Conservation (phyloP, 257 asterid genomes). For the Salvia miltiorrhiza region DNA sequence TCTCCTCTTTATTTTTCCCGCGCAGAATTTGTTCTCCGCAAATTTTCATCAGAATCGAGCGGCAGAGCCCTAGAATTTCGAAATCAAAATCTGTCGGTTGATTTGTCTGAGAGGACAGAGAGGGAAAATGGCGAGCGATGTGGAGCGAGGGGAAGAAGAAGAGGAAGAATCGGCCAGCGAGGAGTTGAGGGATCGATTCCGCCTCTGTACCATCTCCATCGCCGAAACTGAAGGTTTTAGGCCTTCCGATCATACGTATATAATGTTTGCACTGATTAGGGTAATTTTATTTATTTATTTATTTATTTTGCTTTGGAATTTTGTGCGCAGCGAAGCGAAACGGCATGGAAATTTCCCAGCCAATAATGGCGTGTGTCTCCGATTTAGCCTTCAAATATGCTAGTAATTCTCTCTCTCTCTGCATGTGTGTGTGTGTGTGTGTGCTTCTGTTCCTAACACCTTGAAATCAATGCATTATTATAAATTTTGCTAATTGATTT, state of each 20-base stretch:
- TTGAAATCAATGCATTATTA: background rate
- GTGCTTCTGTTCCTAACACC: background rate
- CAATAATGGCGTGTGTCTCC: constrained; percentile 73
- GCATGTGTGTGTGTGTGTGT: background rate
- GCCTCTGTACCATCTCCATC: constrained; percentile 69
- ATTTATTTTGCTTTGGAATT: background rate
- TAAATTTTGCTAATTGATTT: background rate
- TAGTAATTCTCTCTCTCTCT: constrained; percentile 33
- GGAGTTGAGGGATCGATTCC: constrained; percentile 72
- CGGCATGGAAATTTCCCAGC: constrained; percentile 78
- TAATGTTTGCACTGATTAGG: background rate
- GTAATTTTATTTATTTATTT: background rate
- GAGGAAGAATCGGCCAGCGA: constrained; percentile 73
- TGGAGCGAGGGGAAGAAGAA: constrained; percentile 66
- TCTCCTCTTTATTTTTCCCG: constrained; percentile 29
- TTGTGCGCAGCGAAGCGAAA: constrained; percentile 56
- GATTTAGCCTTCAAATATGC: constrained; percentile 87
- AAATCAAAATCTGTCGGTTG: background rate
- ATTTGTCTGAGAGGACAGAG: background rate
- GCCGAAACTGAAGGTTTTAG: constrained; percentile 79
- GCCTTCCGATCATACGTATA: background rate
- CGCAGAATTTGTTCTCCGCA: constrained; percentile 26
- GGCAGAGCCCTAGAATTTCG: constrained; percentile 19
- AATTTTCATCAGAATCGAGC: background rate
- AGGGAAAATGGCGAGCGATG: constrained; percentile 44